phyloP scores from a whole-genome alignment of 2,329 filamentous ascomycete genomes.

The Claviceps digitariae region DNA sequence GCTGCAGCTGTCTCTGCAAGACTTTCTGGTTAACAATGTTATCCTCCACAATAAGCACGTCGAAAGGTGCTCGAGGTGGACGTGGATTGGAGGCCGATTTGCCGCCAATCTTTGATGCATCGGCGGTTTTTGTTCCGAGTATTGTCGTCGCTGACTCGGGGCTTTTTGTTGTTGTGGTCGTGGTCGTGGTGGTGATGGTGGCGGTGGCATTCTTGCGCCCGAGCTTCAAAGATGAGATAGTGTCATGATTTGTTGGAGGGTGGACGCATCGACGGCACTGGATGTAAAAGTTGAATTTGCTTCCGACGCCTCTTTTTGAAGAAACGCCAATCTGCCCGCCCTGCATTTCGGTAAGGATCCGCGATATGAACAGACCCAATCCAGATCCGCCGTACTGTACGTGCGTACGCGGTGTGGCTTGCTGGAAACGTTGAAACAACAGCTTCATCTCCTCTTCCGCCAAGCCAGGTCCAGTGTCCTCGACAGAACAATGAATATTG shows the following conservation, averaged over 20 bases:
- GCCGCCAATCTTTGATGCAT: neutral
- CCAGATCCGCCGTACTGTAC: conserved; percentile 61
- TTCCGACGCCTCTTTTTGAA: conserved; percentile 53
- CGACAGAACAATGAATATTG: conserved; percentile 58
- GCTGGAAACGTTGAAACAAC: conserved; percentile 55
- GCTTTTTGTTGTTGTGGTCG: no score
- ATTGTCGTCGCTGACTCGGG: conserved; percentile 9
- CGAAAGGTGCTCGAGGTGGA: conserved; percentile 23
- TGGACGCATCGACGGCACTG: conserved; percentile 44
- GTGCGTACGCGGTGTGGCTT: conserved; percentile 55
- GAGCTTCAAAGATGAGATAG: conserved; percentile 23
- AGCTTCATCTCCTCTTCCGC: conserved; percentile 51
- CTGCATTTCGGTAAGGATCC: conserved; percentile 62
- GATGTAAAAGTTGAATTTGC: conserved; percentile 66
- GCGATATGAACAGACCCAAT: conserved; percentile 61
- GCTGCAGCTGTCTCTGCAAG: conserved; percentile 46
- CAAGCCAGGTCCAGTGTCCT: conserved; percentile 57
- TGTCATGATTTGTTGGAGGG: conserved; percentile 24
- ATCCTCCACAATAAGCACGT: conserved; percentile 54
- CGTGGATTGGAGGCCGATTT: conserved; percentile 7
- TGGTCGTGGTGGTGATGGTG: no score
- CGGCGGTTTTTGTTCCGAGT: conserved; percentile 2
- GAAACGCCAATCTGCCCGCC: conserved; percentile 65
- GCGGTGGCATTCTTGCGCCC: conserved; percentile 13
- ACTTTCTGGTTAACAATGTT: conserved; percentile 56